Conservation (phyloP, 352 stramenopile genomes). For the Peronospora tabacina region DNA sequence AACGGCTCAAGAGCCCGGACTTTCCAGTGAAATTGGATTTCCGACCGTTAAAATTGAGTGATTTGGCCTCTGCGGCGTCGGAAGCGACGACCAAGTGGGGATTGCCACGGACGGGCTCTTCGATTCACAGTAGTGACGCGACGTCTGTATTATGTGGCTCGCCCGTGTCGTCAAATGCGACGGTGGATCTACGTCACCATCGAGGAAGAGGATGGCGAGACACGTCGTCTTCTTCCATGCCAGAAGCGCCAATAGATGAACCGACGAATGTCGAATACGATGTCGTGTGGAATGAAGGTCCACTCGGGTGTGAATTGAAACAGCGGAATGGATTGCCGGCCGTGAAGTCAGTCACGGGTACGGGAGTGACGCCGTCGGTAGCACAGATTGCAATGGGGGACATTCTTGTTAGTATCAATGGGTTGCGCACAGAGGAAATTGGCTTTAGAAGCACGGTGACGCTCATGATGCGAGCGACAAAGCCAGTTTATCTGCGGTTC, state of each 20-base stretch:
- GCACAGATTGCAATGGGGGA: slow-evolving; percentile 59
- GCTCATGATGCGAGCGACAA: slow-evolving; percentile 62
- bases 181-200: slow-evolving; percentile 23
- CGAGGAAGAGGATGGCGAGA: slow-evolving; percentile 20
- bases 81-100: slow-evolving; percentile 17
- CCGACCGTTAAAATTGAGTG: slow-evolving; percentile 42
- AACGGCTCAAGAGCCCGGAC: slow-evolving; percentile 44
- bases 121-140: slow-evolving; percentile 29
- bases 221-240: slow-evolving; percentile 12
- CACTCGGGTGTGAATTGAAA: slow-evolving; percentile 67
- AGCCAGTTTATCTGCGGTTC: slow-evolving; percentile 72
- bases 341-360: slow-evolving; percentile 60
- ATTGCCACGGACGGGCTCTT: slow-evolving; percentile 22
- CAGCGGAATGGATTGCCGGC: slow-evolving; percentile 56
- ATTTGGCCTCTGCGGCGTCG: slow-evolving; percentile 22
- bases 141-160: slow-evolving; percentile 27
- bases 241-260: slow-evolving; percentile 16
- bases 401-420: slow-evolving; percentile 69
- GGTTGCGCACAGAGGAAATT: slow-evolving; percentile 60
- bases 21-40: slow-evolving; percentile 73
- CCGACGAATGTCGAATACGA: slow-evolving; percentile 54
- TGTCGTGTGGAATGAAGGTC: slow-evolving; percentile 64
- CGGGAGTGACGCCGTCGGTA: slow-evolving; percentile 50
- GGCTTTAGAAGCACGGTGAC: slow-evolving; percentile 73
- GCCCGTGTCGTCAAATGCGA: slow-evolving; percentile 25